A percentile compares a stretch with the other conserved stretches of the same genome.
These are phyloP conservation scores for Hypoxylon sp. DNA, from an alignment of 2,329 filamentous ascomycete genomes.

Conservation along the genomic window DNA sequence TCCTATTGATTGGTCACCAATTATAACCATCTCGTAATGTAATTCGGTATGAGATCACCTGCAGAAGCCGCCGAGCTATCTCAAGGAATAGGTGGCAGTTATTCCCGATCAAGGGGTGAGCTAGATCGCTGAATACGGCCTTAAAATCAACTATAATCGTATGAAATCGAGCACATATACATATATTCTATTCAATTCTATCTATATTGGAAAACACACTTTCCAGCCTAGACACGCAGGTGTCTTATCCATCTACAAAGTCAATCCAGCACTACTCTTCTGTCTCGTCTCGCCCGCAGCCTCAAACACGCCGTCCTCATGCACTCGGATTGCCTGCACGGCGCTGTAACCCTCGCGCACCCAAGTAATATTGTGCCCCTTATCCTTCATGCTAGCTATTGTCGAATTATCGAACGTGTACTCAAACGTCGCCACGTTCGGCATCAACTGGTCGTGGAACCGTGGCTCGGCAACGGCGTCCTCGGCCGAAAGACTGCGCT, in stretches of 20 bases:
- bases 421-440: slow-evolving; percentile 78
- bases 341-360: slow-evolving; percentile 74
- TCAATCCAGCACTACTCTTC: slow-evolving; percentile 76
- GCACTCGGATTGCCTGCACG: slow-evolving; percentile 77
- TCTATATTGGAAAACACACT: background rate
- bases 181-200: slow-evolving; percentile 6
- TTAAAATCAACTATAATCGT: background rate
- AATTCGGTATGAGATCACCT: background rate
- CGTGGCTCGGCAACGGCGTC: slow-evolving; percentile 77
- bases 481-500: slow-evolving; percentile 70
- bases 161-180: background rate
- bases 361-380: slow-evolving; percentile 81
- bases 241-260: slow-evolving; percentile 30
- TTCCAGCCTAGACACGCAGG: background rate
- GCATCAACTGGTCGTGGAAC: slow-evolving; percentile 86
- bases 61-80: background rate
- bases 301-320: slow-evolving; percentile 79
- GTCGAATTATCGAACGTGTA: slow-evolving; percentile 76
- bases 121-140: background rate
- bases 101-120: background rate
- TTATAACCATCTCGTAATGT: background rate
- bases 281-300: slow-evolving; percentile 84
- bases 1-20: background rate
- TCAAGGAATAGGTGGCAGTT: background rate
- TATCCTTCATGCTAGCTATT: slow-evolving; percentile 71